A percentile compares a stretch with the other conserved stretches of the same genome.
These are phyloP conservation scores for Cercospora canescens DNA, from an alignment of 2,329 filamentous ascomycete genomes.

Conservation along the genomic window DNA sequence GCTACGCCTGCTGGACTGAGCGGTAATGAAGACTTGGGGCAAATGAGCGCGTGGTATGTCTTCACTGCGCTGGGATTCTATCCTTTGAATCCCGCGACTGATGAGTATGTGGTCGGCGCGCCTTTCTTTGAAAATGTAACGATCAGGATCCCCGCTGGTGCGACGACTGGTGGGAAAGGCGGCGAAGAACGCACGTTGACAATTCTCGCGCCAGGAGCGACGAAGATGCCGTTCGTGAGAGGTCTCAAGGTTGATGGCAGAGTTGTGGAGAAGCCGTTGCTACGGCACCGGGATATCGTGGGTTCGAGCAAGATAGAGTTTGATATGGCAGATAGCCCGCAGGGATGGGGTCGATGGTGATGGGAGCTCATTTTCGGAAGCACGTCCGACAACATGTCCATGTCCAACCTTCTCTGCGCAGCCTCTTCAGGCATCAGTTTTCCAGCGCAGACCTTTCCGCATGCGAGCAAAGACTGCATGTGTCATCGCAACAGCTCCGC, in stretches of 20 bases:
- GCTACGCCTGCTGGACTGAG: conserved; percentile 48
- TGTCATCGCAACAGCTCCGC: not conserved
- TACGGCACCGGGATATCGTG: conserved; percentile 46
- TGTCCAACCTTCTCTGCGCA: not conserved
- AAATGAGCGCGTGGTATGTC: conserved; percentile 54
- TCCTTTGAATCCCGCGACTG: conserved; percentile 47
- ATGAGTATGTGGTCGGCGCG: conserved; percentile 48
- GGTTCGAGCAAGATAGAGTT: conserved; percentile 43
- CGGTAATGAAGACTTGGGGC: conserved; percentile 52
- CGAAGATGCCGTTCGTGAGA: conserved; percentile 44
- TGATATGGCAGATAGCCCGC: conserved; percentile 47
- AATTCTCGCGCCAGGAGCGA: conserved; percentile 45
- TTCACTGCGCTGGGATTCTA: conserved; percentile 52
- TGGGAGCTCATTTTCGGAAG: not conserved
- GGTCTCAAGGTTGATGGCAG: conserved; percentile 45
- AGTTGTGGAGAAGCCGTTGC: conserved; percentile 35
- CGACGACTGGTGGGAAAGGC: conserved; percentile 31
- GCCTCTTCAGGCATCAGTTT: not conserved
- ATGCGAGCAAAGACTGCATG: not conserved
- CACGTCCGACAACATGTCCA: not conserved
- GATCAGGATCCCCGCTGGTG: conserved; percentile 40
- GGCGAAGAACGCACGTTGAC: conserved; percentile 35
- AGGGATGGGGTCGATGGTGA: conserved; percentile 32
- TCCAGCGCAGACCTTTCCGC: not conserved
- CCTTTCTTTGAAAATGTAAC: conserved; percentile 50